phyloP scores from a whole-genome alignment of 176 grass and related monocot species.

The Tillandsia leiboldiana region DNA sequence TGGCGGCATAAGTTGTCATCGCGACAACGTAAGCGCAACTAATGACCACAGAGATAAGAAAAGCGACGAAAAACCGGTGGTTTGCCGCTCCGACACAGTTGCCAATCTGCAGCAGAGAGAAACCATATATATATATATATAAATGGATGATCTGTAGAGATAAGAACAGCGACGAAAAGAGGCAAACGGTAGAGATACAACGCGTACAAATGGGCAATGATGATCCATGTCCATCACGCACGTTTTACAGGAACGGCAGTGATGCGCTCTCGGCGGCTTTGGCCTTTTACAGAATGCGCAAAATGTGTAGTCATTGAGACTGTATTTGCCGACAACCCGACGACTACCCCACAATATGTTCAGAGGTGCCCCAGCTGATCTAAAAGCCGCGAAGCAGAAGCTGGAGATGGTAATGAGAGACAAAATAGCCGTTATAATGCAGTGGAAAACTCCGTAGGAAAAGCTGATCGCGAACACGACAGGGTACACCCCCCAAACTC shows the following conservation, averaged over 20 bases:
- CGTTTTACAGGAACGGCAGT: conserved; percentile 94
- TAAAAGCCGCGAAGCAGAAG: conserved; percentile 74
- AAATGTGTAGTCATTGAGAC: conserved; percentile 72
- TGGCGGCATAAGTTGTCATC: conserved; percentile 64
- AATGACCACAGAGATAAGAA: conserved; percentile 70
- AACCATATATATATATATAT: not conserved
- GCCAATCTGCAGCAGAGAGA: conserved; percentile 67
- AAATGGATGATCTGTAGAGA: too few relatives aligned
- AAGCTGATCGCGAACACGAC: conserved; percentile 57
- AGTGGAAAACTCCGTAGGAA: conserved; percentile 75
- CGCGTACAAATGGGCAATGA: conserved; percentile 99
- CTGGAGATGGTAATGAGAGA: conserved; percentile 57
- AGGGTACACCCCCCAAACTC: conserved; percentile 83
- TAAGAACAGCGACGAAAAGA: too few relatives aligned
- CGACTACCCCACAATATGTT: conserved; percentile 74
- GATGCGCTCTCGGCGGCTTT: conserved; percentile 86
- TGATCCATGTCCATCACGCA: conserved; percentile 98
- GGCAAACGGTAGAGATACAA: not conserved
- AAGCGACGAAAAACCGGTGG: conserved; percentile 66
- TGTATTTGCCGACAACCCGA: conserved; percentile 60
- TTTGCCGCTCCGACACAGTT: conserved; percentile 91
- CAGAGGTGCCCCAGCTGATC: conserved; percentile 50
- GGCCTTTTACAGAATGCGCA: conserved; percentile 78
- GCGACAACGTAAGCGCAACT: conserved; percentile 61
- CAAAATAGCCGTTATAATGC: conserved; percentile 45